Evolutionary conservation across 768 basidiomycete species (phyloP), one percentile per base, ranked within the genome.

Genomic region (Hemileccinum rubropunctum): DNA sequence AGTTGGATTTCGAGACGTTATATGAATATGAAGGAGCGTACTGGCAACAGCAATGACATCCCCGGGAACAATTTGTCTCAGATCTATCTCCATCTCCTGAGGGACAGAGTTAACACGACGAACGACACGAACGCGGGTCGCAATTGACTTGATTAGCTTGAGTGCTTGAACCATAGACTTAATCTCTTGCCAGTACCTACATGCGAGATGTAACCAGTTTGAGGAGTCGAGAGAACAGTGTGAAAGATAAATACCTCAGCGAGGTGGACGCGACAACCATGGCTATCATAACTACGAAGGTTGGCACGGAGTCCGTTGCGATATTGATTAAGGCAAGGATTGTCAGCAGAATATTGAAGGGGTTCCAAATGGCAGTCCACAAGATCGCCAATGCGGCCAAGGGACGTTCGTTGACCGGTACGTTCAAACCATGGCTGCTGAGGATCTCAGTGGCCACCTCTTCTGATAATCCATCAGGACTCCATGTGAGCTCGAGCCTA

Each of bases 261-360:
- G 61, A 58, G 3, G 66, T 67, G 12, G 70, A 70, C 38, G 70
- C 68, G 27, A 70, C 45, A 2, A 71, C 68, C 68, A 70, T 70
- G 33, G 54, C 47, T 33, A 71, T 58, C 68, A 70, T 68, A 40
- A 70, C 68, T 9, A 55, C 54, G 28, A 71, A 70, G 2, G 68
- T 70, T 7, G 68, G 58, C 13, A 62, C 26, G 18, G 70, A 70
- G 38, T 61, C 10, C 14, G 68, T 70, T 13, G 63, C 70, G n/a
- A 66, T 56, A 33, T 66, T 71, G 34, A 71, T 44, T 5, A 62
- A 0, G 0, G 68, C 68, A 9, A 70, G 67, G 39, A 67, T 48
- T 7, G 58, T 61, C 50, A 70, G 45, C 34, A 70, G 58, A 12
- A 71, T 45, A 6, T 70, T 70, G 58, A 70, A 70, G 5, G 68